Evolutionary conservation across 1,284 basidiomycete genomes (phyloP).

Genomic region (Thelephora terrestris): DNA sequence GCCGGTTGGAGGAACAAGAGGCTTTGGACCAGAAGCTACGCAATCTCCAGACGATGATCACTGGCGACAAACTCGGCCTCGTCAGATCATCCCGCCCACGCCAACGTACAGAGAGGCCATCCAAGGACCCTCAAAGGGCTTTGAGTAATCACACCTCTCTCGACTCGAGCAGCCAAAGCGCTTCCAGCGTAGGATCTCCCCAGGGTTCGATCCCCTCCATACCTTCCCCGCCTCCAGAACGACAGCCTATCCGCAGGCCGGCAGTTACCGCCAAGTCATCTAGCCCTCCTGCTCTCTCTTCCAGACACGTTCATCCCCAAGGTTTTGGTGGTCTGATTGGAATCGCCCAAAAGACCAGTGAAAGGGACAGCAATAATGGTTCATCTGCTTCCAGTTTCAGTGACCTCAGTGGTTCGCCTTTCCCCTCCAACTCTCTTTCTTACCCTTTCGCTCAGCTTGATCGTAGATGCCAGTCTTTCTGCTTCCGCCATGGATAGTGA

Average conservation of each 20-base stretch:
- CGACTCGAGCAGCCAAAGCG: constrained; percentile 41
- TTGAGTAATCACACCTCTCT: constrained; percentile 8
- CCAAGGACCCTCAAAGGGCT: constrained; percentile 11
- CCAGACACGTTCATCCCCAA: constrained; percentile 39
- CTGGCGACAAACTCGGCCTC: constrained; percentile 58
- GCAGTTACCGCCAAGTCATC: constrained; percentile 35
- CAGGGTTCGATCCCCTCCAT: constrained; percentile 71
- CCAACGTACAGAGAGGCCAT: background rate
- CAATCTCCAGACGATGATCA: constrained; percentile 60
- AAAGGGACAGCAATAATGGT: constrained; percentile 53
- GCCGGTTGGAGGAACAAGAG: constrained; percentile 56
- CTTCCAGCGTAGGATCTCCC: constrained; percentile 60
- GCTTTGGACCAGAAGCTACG: constrained; percentile 52
- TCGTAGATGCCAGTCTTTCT: constrained; percentile 56
- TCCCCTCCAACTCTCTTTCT: background rate
- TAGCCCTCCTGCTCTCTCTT: constrained; percentile 48
- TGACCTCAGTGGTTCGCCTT: constrained; percentile 61
- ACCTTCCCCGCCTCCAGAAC: constrained; percentile 51
- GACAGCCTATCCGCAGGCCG: constrained; percentile 19
- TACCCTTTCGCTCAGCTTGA: constrained; percentile 2
- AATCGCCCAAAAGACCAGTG: constrained; percentile 29
- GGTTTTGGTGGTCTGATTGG: constrained; percentile 31
- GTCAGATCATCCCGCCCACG: constrained; percentile 38
- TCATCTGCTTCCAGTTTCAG: constrained; percentile 74
- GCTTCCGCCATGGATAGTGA: constrained; percentile 69